Percentiles rank a stretch among this genome's conserved stretches.
Evolutionary conservation across 1,139 yeast species (phyloP).

Genomic region (Suhomyces choctaworum): DNA sequence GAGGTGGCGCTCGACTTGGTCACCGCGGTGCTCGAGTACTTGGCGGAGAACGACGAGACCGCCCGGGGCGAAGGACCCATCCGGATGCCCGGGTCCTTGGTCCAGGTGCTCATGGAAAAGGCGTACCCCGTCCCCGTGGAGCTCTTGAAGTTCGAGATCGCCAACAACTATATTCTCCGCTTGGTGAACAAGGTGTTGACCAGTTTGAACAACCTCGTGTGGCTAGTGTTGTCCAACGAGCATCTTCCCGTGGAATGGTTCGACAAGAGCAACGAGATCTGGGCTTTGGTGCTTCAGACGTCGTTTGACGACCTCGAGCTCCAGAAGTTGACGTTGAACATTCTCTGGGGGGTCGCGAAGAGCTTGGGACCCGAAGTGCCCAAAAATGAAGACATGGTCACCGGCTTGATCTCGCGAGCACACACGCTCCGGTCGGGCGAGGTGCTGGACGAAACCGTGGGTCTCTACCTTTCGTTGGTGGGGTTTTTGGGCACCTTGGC

Average conservation of each 20-base stretch:
- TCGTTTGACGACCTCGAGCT: slow-evolving; percentile 26
- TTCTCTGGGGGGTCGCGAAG: slow-evolving; percentile 61
- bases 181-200: slow-evolving; percentile 57
- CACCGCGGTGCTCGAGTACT: slow-evolving; percentile 70
- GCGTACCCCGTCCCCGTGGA: slow-evolving; percentile 44
- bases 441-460: slow-evolving; percentile 14
- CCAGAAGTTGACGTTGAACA: slow-evolving; percentile 53
- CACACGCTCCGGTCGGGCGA: slow-evolving; percentile 12
- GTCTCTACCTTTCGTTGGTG: slow-evolving; percentile 30
- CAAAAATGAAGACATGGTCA: slow-evolving; percentile 23
- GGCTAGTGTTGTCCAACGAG: slow-evolving; percentile 47
- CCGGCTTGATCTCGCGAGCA: slow-evolving; percentile 26
- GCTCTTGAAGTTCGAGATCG: slow-evolving; percentile 34
- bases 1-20: slow-evolving; percentile 74
- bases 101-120: slow-evolving; percentile 29
- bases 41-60: slow-evolving; percentile 31
- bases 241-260: slow-evolving; percentile 41
- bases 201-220: slow-evolving; percentile 68
- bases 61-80: slow-evolving; percentile 20
- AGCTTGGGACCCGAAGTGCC: slow-evolving; percentile 40
- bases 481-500: slow-evolving; percentile 63
- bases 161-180: slow-evolving; percentile 27
- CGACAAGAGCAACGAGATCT: slow-evolving; percentile 30
- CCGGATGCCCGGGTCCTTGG: slow-evolving; percentile 23
- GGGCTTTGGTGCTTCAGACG: slow-evolving; percentile 34